A percentile compares a stretch with the other conserved stretches of the same genome.
phyloP scores from a whole-genome alignment of 2,329 filamentous ascomycete species.

The Bisporella sp. region DNA sequence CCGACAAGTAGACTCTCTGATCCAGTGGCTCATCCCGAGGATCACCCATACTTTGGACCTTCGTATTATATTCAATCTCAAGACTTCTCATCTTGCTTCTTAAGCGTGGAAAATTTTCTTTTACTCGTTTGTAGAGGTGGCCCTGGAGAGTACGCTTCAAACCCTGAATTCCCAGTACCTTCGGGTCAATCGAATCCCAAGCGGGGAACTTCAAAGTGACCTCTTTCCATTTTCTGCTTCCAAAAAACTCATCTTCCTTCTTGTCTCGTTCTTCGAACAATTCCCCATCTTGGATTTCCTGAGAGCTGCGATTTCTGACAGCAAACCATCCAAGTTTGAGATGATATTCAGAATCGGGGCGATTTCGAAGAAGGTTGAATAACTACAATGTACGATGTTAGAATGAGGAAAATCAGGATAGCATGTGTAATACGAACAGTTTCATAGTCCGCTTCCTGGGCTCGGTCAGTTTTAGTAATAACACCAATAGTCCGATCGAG shows the following conservation, averaged over 20 bases:
- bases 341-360: not conserved
- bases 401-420: not conserved
- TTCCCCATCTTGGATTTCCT: constrained; percentile 2
- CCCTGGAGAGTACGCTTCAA: constrained; percentile 4
- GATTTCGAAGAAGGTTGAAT: constrained; percentile 5
- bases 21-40: constrained; percentile 2
- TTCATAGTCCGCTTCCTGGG: constrained; percentile 1
- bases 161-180: constrained; percentile 1
- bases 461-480: constrained; percentile 6
- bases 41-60: constrained; percentile 4
- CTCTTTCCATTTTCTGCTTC: constrained; percentile 4
- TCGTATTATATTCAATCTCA: not conserved
- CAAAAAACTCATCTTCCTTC: constrained; percentile 4
- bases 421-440: constrained; percentile 1
- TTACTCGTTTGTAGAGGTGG: constrained; percentile 5
- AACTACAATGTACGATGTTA: not conserved
- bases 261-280: constrained; percentile 6
- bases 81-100: constrained; percentile 4
- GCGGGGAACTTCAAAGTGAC: not conserved
- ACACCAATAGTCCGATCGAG: constrained; percentile 7
- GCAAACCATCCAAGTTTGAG: constrained; percentile 10
- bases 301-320: constrained; percentile 7
- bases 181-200: constrained; percentile 5
- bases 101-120: constrained; percentile 4
- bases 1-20: constrained; percentile 4